Base-by-base conservation (phyloP, 768 basidiomycete species). In the Podaxis pistillaris region DNA sequence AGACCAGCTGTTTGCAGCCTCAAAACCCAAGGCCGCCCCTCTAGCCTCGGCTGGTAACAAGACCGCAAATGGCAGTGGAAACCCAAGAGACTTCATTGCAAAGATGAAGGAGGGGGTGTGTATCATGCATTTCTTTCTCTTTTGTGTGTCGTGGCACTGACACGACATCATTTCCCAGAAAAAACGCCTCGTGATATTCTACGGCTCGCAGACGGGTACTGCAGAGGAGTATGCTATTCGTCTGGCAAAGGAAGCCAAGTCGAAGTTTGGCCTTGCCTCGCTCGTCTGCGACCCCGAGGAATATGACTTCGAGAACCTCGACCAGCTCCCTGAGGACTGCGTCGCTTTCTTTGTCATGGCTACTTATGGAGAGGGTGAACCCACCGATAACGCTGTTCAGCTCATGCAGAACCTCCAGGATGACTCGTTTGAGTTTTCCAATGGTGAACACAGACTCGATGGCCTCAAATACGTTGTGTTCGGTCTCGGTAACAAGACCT, bases 211-310 rank as follows among this genome's bases (percentile, higher is more conserved):
- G 73, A 99, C 96, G 0, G 96, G 96, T 62, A 99, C 96, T 15
- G 96, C 96, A 1, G 97, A 98, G 75, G 96, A 99, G 74, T 97
- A 96, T 68, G 96, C 96, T 46, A 94, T 96, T 68, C 91, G 97
- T 74, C 84, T 99, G 9, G 96, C 96, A 13, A 98, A 98, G 79
- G 96, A 99, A 73, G 94, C 94, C 44, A 99, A 99, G 77, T 84
- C 92, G 64, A 94, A 96, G 72, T 99, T 93, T 66, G 96, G 96
- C 54, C 83, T 98, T 15, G 90, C 94, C 9, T 97, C 95, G 6
- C 88, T 98, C 59, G 96, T 99, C 15, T 97, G 95, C 71, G 96
- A 99, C 72, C 95, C 96, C 2, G 97, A 99, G 74, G 96, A 99
- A 75, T 98, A 98, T 74, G 97, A 98, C 72, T 98, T 98, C 71